Evolutionary conservation across 257 asterid genomes (phyloP).

Genomic region (Jacaranda copaia): DNA sequence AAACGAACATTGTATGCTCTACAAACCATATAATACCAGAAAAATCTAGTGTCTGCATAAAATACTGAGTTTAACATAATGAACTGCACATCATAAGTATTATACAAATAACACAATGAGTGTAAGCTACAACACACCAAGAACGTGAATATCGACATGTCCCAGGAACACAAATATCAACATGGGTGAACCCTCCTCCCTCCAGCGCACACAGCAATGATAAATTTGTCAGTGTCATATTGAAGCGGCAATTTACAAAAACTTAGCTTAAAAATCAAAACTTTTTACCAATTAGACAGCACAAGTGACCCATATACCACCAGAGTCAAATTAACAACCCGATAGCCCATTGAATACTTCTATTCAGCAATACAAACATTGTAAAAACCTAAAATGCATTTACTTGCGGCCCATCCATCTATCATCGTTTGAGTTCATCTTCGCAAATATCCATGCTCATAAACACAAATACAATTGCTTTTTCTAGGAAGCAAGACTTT

Average conservation of each 20-base stretch:
- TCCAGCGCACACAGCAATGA: not conserved
- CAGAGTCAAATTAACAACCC: not conserved
- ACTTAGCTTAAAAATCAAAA: not conserved
- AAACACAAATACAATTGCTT: not conserved
- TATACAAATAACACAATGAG: not conserved
- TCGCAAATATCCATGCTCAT: not conserved
- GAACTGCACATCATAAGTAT: not conserved
- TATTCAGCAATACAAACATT: not conserved
- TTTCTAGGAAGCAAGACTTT: not conserved
- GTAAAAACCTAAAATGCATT: not conserved
- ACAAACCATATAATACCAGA: not conserved
- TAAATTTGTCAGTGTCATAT: not conserved
- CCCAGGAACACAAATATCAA: not conserved
- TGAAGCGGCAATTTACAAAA: not conserved
- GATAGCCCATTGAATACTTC: not conserved
- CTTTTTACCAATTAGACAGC: constrained; percentile 1
- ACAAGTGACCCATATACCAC: not conserved
- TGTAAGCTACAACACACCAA: not conserved
- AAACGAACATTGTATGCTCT: too few species aligned
- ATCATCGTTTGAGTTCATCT: not conserved
- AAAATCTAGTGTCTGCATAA: not conserved
- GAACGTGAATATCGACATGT: not conserved
- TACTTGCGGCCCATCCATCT: not conserved
- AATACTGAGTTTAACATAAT: too few species aligned
- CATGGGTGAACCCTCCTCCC: not conserved